Base-by-base conservation (phyloP, 2,329 filamentous ascomycete genomes). In the Nemania sp. region DNA sequence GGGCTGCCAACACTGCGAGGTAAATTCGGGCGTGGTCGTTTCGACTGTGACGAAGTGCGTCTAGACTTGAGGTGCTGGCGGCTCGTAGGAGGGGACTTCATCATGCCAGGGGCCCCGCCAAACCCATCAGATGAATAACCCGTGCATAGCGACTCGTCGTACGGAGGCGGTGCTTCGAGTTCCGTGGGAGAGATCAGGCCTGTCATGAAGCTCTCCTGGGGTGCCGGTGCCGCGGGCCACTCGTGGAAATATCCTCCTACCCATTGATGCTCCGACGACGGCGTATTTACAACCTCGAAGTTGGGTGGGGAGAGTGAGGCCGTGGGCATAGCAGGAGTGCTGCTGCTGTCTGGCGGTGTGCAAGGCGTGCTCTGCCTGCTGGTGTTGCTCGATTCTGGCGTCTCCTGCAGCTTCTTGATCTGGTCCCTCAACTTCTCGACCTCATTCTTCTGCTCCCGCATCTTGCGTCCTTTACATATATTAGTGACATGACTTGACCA, bases 401-500 rank as follows among this genome's bases (percentile, higher is more conserved):
- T 69, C 41, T 73, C 73, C 41, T 74, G 73, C 18, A 74, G 62
- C 49, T 70, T 70, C 61, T 73, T 71, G 64, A 74, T 70, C 62
- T 74, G 70, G 18, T 73, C 70, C 63, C 72, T 71, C 52, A 74
- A 38, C 59, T 73, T 74, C 66, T 74, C 73, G 41, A 74, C 73
- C 59, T 74, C 73, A 38, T 73, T 74, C 66, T 73, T 74, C 55
- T 73, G 67, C 53, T 73, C 70, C 52, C 72, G 63, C 73, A 74
- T 72, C 66, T 74, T 74, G 53, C 73, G 73, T 56, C 73, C 73
- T 55, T 3, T 11, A 8, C 6, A 15, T 29, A 26, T 24, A 66
- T 71, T 68, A 69, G 35, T 55, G 41, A 54, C 29, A 5, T 20
- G 20, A 18, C 55, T 22, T 24, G 22, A 18, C 15, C 2, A 49